Percentiles rank a stretch among this genome's conserved stretches.
Evolutionary conservation across 805 yeast genomes (phyloP).

Genomic region (Candida qinlingensis): DNA sequence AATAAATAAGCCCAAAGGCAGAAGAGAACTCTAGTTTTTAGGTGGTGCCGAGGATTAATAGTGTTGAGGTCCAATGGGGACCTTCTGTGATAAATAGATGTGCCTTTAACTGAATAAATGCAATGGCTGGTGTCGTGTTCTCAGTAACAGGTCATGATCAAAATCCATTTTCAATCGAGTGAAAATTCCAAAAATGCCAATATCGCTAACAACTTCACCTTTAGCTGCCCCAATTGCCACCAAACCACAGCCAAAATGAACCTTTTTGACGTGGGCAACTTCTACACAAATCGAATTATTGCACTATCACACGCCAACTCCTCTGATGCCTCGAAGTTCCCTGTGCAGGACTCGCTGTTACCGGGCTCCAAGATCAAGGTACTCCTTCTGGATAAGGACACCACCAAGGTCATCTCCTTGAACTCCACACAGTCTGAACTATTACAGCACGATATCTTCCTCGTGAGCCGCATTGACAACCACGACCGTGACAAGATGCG

Average conservation of each 20-base stretch:
- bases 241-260: constrained; percentile 33
- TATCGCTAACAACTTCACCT: too few relatives aligned
- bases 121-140: too few relatives aligned
- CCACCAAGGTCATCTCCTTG: constrained; percentile 84
- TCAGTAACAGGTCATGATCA: too few relatives aligned
- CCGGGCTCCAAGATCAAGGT: constrained; percentile 52
- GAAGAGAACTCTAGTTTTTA: neutral
- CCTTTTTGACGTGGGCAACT: constrained; percentile 40
- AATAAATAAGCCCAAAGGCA: neutral
- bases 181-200: too few relatives aligned
- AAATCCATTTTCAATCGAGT: too few relatives aligned
- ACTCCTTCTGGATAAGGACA: constrained; percentile 68
- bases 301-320: neutral
- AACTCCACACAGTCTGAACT: constrained; percentile 83
- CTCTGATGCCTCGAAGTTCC: neutral
- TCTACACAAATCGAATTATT: constrained; percentile 37
- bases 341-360: constrained; percentile 5
- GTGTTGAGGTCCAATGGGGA: too few relatives aligned
- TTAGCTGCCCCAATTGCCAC: neutral
- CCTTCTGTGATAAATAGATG: too few relatives aligned
- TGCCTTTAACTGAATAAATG: too few relatives aligned
- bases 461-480: constrained; percentile 69
- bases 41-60: neutral
- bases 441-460: constrained; percentile 75
- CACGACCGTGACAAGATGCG: constrained; percentile 60